These are phyloP conservation scores for Penstemon davidsonii DNA, from an alignment of 257 asterid species.

Conservation along the genomic window DNA sequence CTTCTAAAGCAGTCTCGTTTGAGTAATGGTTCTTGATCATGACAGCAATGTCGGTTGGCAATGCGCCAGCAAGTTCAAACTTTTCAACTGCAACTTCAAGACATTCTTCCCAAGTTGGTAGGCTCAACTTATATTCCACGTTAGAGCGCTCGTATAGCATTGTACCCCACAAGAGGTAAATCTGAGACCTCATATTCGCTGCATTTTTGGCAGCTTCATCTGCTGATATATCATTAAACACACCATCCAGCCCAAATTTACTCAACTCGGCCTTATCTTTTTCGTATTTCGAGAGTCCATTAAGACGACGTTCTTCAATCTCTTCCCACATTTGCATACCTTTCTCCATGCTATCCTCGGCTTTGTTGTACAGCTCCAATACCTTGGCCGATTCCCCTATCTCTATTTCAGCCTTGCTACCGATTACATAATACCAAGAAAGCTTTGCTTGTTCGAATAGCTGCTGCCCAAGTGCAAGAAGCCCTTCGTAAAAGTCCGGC, in stretches of 20 bases:
- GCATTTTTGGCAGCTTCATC: slow-evolving; percentile 75
- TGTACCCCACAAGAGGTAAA: slow-evolving; percentile 87
- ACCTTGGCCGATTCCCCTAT: slow-evolving; percentile 55
- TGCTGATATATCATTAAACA: slow-evolving; percentile 51
- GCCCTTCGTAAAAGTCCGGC: slow-evolving; percentile 93
- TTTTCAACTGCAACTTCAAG: slow-evolving; percentile 90
- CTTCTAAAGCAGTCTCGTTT: slow-evolving; percentile 89
- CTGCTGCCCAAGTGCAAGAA: slow-evolving; percentile 88
- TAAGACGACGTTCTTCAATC: slow-evolving; percentile 88
- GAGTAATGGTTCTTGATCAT: slow-evolving; percentile 98
- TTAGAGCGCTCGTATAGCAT: slow-evolving; percentile 89
- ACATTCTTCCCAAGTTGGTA: slow-evolving; percentile 95
- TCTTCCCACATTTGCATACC: slow-evolving; percentile 95
- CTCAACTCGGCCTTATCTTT: slow-evolving; percentile 59
- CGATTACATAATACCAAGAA: slow-evolving; percentile 66
- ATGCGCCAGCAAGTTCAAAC: slow-evolving; percentile 88
- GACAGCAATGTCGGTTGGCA: slow-evolving; percentile 78
- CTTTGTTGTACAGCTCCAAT: slow-evolving; percentile 81
- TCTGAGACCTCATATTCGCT: slow-evolving; percentile 70
- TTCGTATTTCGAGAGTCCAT: slow-evolving; percentile 72
- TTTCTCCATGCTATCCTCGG: slow-evolving; percentile 93
- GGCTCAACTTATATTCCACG: slow-evolving; percentile 76
- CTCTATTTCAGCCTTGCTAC: slow-evolving; percentile 54
- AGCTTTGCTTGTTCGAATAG: slow-evolving; percentile 91
- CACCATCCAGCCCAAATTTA: slow-evolving; percentile 62